Evolutionary conservation across 73 alveolate species (phyloP), one percentile per base, ranked within the genome.

Genomic region (Paramecium biaurelia): DNA sequence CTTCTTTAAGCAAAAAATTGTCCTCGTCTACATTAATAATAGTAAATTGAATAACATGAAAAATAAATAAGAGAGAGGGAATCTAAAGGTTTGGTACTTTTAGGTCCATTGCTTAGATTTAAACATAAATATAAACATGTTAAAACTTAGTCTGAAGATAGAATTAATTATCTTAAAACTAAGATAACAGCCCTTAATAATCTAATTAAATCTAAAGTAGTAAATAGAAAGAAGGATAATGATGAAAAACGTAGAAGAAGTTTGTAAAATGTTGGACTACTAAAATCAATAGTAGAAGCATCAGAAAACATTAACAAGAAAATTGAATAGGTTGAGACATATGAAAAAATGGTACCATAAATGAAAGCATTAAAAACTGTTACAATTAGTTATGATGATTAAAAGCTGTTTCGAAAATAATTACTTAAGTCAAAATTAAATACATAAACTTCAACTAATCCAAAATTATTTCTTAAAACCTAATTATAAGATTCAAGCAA

Each of bases 51-150:
- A 32, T 30, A 63, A 30, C 9, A 26, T 63, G 84, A 63, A 63
- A 63, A 63, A 26, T 5, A 14, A 26, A 1, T 1, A 6, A 26
- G 84, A 63, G 84, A 63, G 12, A 63, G 45, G 26, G 84, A 63
- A 63, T 20, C 84, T 2, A 63, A 63, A 12, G 84, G 84, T 63
- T 26, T 63, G 84, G 84, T 63, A 26, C 11, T 63, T 12, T 63
- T 63, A 24, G 84, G 84, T 1, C 84, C 84, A 30, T 63, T 63
- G 6, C 45, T 63, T 12, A 26, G 84, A 30, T 63, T 63, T 32
- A 63, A 63, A 32, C 84, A 63, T n/a, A 63, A 63, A 32, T 63
- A 63, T 63, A 63, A 63, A 63, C 84, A 63, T 63, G 84, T 63
- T 26, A 63, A 63, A 63, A 63, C 84, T 34, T 11, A 72, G 53